Percentiles rank a stretch among this genome's conserved stretches.
Conservation (phyloP, 768 basidiomycete genomes). For the Amanita pseudoporphyria region DNA sequence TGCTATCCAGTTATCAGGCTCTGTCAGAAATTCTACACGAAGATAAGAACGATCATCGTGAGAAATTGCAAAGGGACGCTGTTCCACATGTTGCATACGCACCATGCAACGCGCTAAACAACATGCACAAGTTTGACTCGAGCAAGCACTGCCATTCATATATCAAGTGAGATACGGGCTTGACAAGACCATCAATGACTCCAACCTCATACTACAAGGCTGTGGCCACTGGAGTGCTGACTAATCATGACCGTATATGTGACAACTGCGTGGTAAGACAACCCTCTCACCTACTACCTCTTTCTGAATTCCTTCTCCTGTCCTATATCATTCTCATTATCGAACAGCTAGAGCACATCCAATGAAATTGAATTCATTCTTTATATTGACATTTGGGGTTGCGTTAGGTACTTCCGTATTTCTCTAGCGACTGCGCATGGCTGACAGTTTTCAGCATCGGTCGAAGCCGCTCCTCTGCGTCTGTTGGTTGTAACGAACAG, state of each 20-base stretch:
- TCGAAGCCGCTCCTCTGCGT: conserved; percentile 4
- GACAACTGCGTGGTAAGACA: neutral
- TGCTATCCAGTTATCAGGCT: no score
- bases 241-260: neutral
- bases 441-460: neutral
- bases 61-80: no score
- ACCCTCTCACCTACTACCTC: conserved; percentile 1
- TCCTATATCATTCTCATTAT: neutral
- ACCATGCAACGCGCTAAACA: no score
- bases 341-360: neutral
- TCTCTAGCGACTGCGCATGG: neutral
- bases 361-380: conserved; percentile 1
- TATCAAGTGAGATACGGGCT: no score
- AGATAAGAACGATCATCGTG: no score
- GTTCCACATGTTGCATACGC: no score
- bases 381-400: neutral
- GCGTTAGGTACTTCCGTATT: neutral
- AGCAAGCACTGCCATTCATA: no score
- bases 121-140: no score
- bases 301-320: neutral
- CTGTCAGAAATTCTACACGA: no score
- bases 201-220: no score
- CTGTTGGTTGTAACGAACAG: conserved; percentile 14
- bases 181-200: no score
- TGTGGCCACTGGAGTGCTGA: conserved; percentile 1